Evolutionary conservation across 305 asterid genomes (phyloP).

Genomic region (Fraxinus floribunda): DNA sequence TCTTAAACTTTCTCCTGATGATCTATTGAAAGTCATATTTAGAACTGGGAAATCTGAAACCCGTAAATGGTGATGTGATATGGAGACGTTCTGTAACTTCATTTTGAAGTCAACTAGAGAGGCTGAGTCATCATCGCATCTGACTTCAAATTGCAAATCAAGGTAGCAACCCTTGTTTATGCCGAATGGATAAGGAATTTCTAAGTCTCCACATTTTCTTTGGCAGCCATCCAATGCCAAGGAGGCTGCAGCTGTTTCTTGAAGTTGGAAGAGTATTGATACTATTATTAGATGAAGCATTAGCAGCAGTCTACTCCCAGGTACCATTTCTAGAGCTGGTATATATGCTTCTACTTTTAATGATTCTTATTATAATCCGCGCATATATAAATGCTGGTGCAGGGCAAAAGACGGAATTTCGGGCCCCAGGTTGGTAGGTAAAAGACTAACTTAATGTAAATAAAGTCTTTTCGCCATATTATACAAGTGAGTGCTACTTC

Average conservation of each 20-base stretch:
- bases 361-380: neutral
- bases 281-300: neutral
- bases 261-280: neutral
- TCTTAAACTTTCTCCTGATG: slow-evolving; percentile 12
- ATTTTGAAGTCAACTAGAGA: neutral
- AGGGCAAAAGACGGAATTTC: neutral
- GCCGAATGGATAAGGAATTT: slow-evolving; percentile 45
- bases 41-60: neutral
- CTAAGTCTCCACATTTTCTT: slow-evolving; percentile 28
- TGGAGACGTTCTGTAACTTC: slow-evolving; percentile 20
- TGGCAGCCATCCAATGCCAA: slow-evolving; percentile 25
- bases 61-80: slow-evolving; percentile 19
- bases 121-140: slow-evolving; percentile 21
- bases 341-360: neutral
- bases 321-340: neutral
- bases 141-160: slow-evolving; percentile 25
- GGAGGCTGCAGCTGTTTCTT: slow-evolving; percentile 16
- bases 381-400: neutral
- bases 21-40: neutral
- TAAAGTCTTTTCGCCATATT: neutral
- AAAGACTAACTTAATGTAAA: neutral
- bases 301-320: neutral
- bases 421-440: neutral
- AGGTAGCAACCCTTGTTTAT: slow-evolving; percentile 31
- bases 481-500: neutral